Evolutionary conservation across 2,329 filamentous ascomycete genomes (phyloP), one percentile per base, ranked within the genome.

Genomic region (Ascochyta koolunga): DNA sequence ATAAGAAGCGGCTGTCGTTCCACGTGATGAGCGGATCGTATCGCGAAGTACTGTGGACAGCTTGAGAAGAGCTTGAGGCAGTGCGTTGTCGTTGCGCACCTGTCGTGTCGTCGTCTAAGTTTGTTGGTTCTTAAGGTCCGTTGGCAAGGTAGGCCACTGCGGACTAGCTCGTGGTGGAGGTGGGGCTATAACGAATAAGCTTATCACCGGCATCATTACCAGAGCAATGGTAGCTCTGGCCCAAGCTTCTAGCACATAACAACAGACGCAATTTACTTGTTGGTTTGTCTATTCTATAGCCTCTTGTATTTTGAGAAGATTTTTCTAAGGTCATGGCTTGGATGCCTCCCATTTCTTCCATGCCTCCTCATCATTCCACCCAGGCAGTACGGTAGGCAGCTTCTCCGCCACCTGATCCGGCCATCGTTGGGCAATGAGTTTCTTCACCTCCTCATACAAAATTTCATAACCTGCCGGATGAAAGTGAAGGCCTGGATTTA

Each of bases 381-480:
- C 61, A 9, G 85, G 85, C 53, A 86, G 78, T 5, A 84, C 76
- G 64, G 79, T 77, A 0, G 79, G 78, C 21, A 86, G 68, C 7
- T 75, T 75, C 35, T 81, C 80, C 1, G 84, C 83, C 24, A 74
- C 66, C 54, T 84, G 77, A 47, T 86, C 83, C 1, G 86, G 84
- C 75, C 82, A 84, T 24, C 77, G 73, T 40, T 73, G 61, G 38
- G 68, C 65, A 56, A 88, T 82, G 9, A 80, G 62, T 44, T 79
- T 77, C 71, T 83, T 79, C 31, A 86, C 59, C 60, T 83, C 80
- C 5, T 80, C 72, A 58, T 78, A 86, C 31, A 87, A 72, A 16
- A 87, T 69, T 27, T 79, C 70, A 62, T 88, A 88, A 4, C 82
- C 86, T 24, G 73, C 72, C 0, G 81, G 76, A 22, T 78, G 82